Evolutionary conservation across 306 rosid species (phyloP), one percentile per base, ranked within the genome.

Genomic region (Urtica urens): DNA sequence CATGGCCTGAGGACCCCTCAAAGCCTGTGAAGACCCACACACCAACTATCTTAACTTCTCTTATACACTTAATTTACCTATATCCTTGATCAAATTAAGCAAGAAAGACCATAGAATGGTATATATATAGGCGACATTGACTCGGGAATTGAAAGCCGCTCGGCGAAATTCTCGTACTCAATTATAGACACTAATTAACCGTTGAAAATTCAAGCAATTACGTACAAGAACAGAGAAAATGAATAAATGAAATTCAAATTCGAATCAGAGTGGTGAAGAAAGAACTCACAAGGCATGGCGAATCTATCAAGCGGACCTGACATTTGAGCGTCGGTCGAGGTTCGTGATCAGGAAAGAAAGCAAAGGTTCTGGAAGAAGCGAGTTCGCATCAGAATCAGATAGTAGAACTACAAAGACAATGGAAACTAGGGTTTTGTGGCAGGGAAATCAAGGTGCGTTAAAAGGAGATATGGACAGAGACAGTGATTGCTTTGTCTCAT

Each of bases 281-380:
- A 19, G 1, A 46, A 80, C 93, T 78, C 57, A 87, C 96, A 87
- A 42, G 94, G 93, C 62, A 71, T 77, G 25, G 96, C 81, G 71
- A 88, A 80, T 20, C 86, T 82, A 70, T 83, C 93, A 18, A 83
- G 81, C 9, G 87, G 76, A 10, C 96, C 92, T 4, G 96, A 78
- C 96, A 88, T 88, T n/a, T n/a, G n/a, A n/a, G n/a, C n/a, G n/a
- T n/a, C n/a, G n/a, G 60, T 53, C 23, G 19, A 2, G 47, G 41
- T 24, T 16, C 60, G 63, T 28, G 26, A 38, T 10, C 15, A 4
- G 19, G 10, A 27, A 16, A 22, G 19, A 58, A 41, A 72, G 33
- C 72, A 73, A 56, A 58, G 35, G 6, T 25, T 46, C 3, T 16
- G 20, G 3, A 15, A 46, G 16, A 23, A 55, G 35, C 23, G 38